Evolutionary conservation across 495 filamentous ascomycete species (phyloP).

Genomic region (Tuber umbilicatum): DNA sequence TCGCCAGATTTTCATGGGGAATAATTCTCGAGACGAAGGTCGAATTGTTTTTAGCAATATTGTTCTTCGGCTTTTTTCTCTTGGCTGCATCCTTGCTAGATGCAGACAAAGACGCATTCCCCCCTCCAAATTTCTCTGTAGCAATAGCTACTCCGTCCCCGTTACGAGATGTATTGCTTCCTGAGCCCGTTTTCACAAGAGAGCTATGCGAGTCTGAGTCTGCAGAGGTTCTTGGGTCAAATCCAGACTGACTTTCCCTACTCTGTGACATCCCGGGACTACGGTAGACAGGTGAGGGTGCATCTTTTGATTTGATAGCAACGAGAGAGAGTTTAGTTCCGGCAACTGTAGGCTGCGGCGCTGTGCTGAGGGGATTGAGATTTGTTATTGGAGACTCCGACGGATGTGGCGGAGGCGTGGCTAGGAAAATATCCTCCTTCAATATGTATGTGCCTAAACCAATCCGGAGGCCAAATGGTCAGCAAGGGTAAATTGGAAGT

Average conservation of each 20-base stretch:
- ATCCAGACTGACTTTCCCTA: conserved; percentile 54
- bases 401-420: conserved; percentile 90
- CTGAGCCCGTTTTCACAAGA: conserved; percentile 26
- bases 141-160: conserved; percentile 20
- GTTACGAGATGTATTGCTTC: conserved; percentile 32
- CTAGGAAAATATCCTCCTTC: conserved; percentile 81
- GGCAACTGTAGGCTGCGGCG: conserved; percentile 66
- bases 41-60: conserved; percentile 95
- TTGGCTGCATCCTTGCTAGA: conserved; percentile 69
- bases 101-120: conserved; percentile 63
- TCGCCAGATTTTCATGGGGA: conserved; percentile 69
- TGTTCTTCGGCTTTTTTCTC: conserved; percentile 87
- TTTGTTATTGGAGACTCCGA: conserved; percentile 80
- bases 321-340: conserved; percentile 83
- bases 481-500: conserved; percentile 11
- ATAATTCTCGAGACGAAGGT: conserved; percentile 96
- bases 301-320: conserved; percentile 56
- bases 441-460: conserved; percentile 73
- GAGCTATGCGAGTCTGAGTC: conserved; percentile 47
- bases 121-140: conserved; percentile 64
- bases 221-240: conserved; percentile 56
- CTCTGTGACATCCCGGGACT: conserved; percentile 47
- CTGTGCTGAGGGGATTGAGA: conserved; percentile 82
- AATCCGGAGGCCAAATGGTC: conserved; percentile 18
- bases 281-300: conserved; percentile 53